phyloP scores from a whole-genome alignment of 345 rosid species.

The Arabidopsis thaliana region DNA sequence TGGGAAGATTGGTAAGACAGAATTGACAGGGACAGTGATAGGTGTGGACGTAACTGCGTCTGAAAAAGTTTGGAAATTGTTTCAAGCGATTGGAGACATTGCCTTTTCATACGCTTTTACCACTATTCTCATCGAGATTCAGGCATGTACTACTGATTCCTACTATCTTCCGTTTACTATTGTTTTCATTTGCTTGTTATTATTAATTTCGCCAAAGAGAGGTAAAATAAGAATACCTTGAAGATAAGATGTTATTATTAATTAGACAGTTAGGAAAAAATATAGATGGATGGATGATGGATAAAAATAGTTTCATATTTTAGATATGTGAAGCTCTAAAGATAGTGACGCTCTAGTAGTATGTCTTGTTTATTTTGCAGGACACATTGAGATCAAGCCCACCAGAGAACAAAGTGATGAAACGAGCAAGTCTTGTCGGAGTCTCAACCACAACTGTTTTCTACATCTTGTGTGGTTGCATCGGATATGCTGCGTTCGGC shows the following conservation, averaged over 20 bases:
- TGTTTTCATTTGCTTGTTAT: background rate
- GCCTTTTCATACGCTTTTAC: slow-evolving; percentile 90
- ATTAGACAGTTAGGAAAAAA: background rate
- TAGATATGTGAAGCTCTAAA: background rate
- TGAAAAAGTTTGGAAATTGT: slow-evolving; percentile 74
- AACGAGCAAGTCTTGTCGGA: slow-evolving; percentile 61
- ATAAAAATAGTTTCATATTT: background rate
- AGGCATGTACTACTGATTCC: slow-evolving; percentile 50
- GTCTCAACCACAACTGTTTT: slow-evolving; percentile 68
- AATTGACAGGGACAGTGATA: slow-evolving; percentile 58
- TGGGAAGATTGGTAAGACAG: slow-evolving; percentile 53
- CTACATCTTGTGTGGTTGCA: slow-evolving; percentile 73
- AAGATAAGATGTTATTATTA: background rate
- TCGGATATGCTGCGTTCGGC: slow-evolving; percentile 91
- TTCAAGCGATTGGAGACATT: slow-evolving; percentile 83
- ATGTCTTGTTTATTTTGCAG: slow-evolving; percentile 38
- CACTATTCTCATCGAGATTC: slow-evolving; percentile 78
- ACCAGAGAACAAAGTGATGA: slow-evolving; percentile 74
- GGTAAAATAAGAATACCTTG: background rate
- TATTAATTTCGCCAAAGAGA: too few species aligned
- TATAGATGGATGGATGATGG: background rate
- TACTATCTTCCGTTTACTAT: background rate
- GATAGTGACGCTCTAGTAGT: too few species aligned
- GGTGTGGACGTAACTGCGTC: slow-evolving; percentile 72
- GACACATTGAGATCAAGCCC: slow-evolving; percentile 71